A percentile compares a stretch with the other conserved stretches of the same genome.
Evolutionary conservation across 2,329 filamentous ascomycete species (phyloP).

Genomic region (Fusarium graminum): DNA sequence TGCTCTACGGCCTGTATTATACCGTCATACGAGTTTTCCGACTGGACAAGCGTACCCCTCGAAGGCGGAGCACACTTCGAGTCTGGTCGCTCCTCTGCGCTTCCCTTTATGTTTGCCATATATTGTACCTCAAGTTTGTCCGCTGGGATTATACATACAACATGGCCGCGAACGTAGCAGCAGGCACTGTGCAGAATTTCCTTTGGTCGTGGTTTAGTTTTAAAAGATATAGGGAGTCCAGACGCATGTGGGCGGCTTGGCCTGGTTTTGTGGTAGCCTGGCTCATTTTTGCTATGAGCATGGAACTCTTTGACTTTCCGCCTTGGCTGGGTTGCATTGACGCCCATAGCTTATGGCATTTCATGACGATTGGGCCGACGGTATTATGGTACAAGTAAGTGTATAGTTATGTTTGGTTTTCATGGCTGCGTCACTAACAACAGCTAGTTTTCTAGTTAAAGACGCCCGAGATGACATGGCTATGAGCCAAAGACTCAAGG

Average conservation of each 20-base stretch:
- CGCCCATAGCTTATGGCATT: conserved; percentile 95
- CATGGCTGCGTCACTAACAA: conserved; percentile 41
- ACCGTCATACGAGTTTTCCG: conserved; percentile 85
- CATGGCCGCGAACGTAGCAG: conserved; percentile 91
- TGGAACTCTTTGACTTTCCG: conserved; percentile 95
- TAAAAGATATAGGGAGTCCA: conserved; percentile 76
- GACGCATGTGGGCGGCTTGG: conserved; percentile 85
- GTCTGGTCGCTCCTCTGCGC: conserved; percentile 82
- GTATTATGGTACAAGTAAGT: conserved; percentile 95
- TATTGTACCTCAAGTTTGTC: conserved; percentile 86
- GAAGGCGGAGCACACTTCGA: conserved; percentile 67
- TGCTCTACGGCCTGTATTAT: conserved; percentile 93
- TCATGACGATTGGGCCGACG: conserved; percentile 89
- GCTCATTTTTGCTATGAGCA: conserved; percentile 92
- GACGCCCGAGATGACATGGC: conserved; percentile 87
- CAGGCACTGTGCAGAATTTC: conserved; percentile 82
- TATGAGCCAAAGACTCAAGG: conserved; percentile 76
- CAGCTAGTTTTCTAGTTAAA: conserved; percentile 81
- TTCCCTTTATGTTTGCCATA: conserved; percentile 78
- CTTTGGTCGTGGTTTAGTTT: conserved; percentile 91
- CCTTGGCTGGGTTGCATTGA: conserved; percentile 86
- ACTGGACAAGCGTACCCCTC: conserved; percentile 71
- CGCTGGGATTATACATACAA: conserved; percentile 98
- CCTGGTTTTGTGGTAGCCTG: conserved; percentile 92
- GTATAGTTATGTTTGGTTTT: not conserved